A percentile compares a stretch with the other conserved stretches of the same genome.
phyloP scores from a whole-genome alignment of 371 early-diverging fungal genomes.

The Mortierella sp. region DNA sequence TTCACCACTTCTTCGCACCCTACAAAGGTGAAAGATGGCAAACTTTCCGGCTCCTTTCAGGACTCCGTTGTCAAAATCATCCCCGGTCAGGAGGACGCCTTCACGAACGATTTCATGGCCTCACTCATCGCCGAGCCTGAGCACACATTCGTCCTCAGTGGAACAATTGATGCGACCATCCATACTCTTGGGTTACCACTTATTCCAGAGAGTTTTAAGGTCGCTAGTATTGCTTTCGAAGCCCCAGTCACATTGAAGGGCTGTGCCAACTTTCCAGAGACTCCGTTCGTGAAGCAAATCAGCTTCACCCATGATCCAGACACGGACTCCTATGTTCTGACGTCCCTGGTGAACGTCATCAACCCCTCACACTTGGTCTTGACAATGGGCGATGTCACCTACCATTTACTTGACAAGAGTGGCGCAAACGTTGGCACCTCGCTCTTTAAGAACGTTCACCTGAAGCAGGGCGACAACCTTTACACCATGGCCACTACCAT shows the following conservation, averaged over 20 bases:
- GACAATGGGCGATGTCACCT: constrained; percentile 9
- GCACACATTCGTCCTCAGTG: background rate
- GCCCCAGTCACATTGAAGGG: constrained; percentile 2
- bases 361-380: constrained; percentile 17
- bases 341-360: constrained; percentile 3
- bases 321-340: constrained; percentile 1
- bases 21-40: background rate
- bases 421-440: constrained; percentile 1
- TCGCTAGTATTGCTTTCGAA: constrained; percentile 8
- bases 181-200: background rate
- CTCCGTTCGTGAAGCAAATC: background rate
- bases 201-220: background rate
- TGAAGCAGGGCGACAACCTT: constrained; percentile 8
- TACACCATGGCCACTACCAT: background rate
- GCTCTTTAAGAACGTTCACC: background rate
- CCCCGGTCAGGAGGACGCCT: background rate
- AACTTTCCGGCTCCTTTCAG: background rate
- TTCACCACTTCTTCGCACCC: background rate
- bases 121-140: background rate
- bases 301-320: background rate
- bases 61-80: background rate
- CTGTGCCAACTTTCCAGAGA: background rate
- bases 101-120: background rate
- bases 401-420: background rate
- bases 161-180: background rate